These are phyloP conservation scores for Dictyophora rubrovolvata DNA, from an alignment of 768 basidiomycete species.

Conservation along the genomic window DNA sequence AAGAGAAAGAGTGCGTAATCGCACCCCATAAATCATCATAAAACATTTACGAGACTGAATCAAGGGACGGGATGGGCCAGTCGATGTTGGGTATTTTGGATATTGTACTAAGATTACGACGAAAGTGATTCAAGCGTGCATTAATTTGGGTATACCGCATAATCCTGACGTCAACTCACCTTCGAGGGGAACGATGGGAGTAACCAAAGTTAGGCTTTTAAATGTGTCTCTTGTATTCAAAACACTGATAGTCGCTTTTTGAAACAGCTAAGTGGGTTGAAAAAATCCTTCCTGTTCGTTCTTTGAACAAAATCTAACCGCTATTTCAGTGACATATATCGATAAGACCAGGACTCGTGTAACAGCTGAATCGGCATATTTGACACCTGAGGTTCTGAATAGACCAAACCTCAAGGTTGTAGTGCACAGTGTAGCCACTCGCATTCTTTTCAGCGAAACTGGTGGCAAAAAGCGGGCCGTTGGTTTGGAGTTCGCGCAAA, in stretches of 20 bases:
- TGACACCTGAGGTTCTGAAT: constrained; percentile 11
- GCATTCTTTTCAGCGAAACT: constrained; percentile 10
- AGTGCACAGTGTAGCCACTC: constrained; percentile 9
- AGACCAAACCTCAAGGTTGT: constrained; percentile 13
- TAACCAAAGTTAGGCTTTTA: constrained; percentile 9
- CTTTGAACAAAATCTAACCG: not conserved
- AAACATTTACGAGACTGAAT: not conserved
- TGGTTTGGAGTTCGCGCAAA: constrained; percentile 11
- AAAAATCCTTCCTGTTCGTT: not conserved
- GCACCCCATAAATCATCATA: not conserved
- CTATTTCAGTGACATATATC: constrained; percentile 7
- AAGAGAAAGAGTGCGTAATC: not conserved
- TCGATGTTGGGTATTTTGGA: constrained; percentile 8
- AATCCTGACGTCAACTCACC: not conserved
- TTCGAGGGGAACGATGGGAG: constrained; percentile 1
- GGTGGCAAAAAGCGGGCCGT: constrained; percentile 8
- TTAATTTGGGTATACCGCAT: constrained; percentile 5
- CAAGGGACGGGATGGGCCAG: not conserved
- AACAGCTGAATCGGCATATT: constrained; percentile 11
- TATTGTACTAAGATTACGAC: not conserved
- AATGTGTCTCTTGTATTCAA: not conserved
- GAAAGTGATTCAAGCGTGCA: constrained; percentile 10
- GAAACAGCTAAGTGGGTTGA: not conserved
- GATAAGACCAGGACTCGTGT: constrained; percentile 5
- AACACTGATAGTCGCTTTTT: not conserved